Base-by-base conservation (phyloP, 306 rosid species). In the Cajanus cajan region DNA sequence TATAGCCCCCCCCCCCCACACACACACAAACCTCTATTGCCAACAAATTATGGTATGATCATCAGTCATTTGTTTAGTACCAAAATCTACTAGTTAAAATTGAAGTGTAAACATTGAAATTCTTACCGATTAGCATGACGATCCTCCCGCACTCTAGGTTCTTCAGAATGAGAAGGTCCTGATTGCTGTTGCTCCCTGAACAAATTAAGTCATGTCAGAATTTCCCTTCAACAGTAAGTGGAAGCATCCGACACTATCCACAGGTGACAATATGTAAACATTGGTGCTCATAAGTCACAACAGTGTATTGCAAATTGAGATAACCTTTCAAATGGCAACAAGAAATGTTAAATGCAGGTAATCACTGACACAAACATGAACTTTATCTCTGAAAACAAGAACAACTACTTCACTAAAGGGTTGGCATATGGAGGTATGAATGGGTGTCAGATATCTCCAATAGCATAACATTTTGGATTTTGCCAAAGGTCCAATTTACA, bases 71-170 rank as follows among this genome's bases (percentile, higher is more conserved):
- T 69, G 34, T 13, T 39, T 15, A 67, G 74, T 37, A 71, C 80
- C 69, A 39, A 34, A 50, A 61, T 65, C 13, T 77, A 68, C 62
- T 21, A 8, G 14, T 44, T 22, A 45, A 24, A 68, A 61, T 13
- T 19, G 68, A 51, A 8, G 39, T 21, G 43, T 16, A 80, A 66
- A 44, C 41, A 64, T 45, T 45, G 62, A 66, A 82, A 74, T 22
- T 66, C 80, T 83, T 86, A 94, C 98, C 91, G 71, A 64, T 92
- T 94, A 65, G 22, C 92, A 74, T 71, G 92, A 4, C 91, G 91
- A 68, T 92, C 98, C 63, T 95, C 98, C 15, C 93, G 92, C 24
- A 28, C 88, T 88, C 95, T 87, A 7, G 99, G 98, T 87, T 95
- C 99, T 86, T 92, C 99, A 31, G 99, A 95, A 59, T 65, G 92